These are phyloP conservation scores for Wickerhamomyces chambardii DNA, from an alignment of 805 yeast species.

Conservation along the genomic window DNA sequence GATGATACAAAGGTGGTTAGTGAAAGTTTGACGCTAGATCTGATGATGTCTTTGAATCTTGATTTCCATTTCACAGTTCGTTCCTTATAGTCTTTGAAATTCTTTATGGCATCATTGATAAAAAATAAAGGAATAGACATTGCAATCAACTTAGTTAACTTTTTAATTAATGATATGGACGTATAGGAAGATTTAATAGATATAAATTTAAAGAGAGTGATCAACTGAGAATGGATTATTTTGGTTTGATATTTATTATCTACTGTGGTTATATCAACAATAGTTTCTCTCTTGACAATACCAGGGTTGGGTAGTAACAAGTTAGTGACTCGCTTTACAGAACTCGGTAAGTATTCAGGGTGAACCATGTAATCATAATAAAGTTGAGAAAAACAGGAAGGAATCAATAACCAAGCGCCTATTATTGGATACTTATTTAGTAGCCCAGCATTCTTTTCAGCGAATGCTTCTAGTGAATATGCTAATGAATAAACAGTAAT, in stretches of 20 bases:
- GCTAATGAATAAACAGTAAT: background rate
- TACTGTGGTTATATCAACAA: too few relatives aligned
- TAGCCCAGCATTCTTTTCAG: background rate
- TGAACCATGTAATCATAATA: constrained; percentile 4
- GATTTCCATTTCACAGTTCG: background rate
- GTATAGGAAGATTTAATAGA: too few relatives aligned
- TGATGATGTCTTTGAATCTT: background rate
- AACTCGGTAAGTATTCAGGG: constrained; percentile 9
- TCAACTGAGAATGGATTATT: too few relatives aligned
- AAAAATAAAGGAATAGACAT: constrained; percentile 5
- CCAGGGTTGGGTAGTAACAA: too few relatives aligned
- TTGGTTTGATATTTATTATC: too few relatives aligned
- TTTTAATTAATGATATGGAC: constrained; percentile 4
- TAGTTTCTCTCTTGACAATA: too few relatives aligned
- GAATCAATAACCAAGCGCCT: constrained; percentile 8
- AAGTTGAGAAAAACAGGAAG: constrained; percentile 9
- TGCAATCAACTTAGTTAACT: background rate
- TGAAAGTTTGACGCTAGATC: constrained; percentile 2
- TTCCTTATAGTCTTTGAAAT: background rate
- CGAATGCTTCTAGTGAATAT: background rate
- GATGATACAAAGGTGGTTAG: background rate
- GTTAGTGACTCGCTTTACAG: constrained; percentile 1
- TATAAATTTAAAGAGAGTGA: constrained; percentile 1
- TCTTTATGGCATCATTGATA: background rate
- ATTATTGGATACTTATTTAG: background rate